phyloP scores from a whole-genome alignment of 495 filamentous ascomycete species.

The Penicillium nucicola region DNA sequence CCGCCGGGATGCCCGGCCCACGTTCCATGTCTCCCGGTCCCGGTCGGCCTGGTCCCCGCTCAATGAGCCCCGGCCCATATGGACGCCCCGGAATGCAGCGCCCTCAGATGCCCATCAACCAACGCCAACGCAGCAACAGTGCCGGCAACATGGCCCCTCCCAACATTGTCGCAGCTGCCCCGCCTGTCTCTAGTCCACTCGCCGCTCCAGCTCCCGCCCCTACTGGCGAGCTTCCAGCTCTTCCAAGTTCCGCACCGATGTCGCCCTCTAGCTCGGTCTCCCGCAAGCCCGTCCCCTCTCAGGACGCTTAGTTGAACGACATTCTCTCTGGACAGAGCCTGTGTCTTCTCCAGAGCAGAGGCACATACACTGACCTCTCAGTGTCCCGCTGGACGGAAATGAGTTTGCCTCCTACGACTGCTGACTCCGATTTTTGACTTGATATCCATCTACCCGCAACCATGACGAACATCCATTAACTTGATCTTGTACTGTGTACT shows the following conservation, averaged over 20 bases:
- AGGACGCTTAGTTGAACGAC: slow-evolving; percentile 10
- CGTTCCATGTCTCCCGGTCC: slow-evolving; percentile 32
- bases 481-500: not conserved
- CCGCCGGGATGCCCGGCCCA: slow-evolving; percentile 31
- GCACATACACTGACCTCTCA: slow-evolving; percentile 9
- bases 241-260: slow-evolving; percentile 16
- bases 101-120: slow-evolving; percentile 39
- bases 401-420: slow-evolving; percentile 14
- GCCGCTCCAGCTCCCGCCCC: slow-evolving; percentile 37
- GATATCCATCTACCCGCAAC: slow-evolving; percentile 15
- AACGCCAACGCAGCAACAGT: slow-evolving; percentile 50
- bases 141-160: slow-evolving; percentile 43
- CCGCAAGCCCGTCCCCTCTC: slow-evolving; percentile 30
- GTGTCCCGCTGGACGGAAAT: slow-evolving; percentile 22
- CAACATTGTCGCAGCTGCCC: slow-evolving; percentile 41
- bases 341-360: slow-evolving; percentile 2
- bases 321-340: not conserved
- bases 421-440: not conserved
- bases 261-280: slow-evolving; percentile 17
- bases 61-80: slow-evolving; percentile 53
- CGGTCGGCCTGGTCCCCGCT: slow-evolving; percentile 25
- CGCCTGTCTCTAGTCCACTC: slow-evolving; percentile 57
- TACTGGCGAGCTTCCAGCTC: slow-evolving; percentile 28
- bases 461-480: slow-evolving; percentile 18
- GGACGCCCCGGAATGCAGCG: slow-evolving; percentile 41